Evolutionary conservation across 495 filamentous ascomycete species (phyloP).

Genomic region (Podospora tetraspora): DNA sequence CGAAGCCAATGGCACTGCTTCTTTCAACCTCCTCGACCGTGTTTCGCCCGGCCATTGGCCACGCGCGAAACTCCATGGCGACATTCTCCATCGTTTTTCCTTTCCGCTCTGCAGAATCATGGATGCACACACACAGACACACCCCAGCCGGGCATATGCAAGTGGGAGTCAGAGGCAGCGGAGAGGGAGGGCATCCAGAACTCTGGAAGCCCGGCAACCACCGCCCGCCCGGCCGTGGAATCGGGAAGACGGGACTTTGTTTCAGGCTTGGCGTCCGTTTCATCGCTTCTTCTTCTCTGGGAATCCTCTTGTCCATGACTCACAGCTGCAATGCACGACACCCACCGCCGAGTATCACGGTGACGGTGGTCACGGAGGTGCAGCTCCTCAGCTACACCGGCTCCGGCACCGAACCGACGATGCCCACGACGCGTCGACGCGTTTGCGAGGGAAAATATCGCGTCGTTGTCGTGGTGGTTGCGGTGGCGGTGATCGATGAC

Average conservation of each 20-base stretch:
- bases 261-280: conserved; percentile 14
- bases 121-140: conserved; percentile 10
- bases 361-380: conserved; percentile 2
- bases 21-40: conserved; percentile 10
- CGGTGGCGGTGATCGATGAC: neutral
- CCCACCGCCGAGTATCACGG: neutral
- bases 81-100: neutral
- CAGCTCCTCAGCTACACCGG: neutral
- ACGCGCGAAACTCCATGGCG: neutral
- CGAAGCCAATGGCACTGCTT: conserved; percentile 3
- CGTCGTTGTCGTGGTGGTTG: neutral
- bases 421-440: neutral
- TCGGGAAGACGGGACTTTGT: conserved; percentile 7
- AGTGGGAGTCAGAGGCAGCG: conserved; percentile 9
- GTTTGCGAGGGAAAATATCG: neutral
- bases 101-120: neutral
- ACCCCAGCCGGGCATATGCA: conserved; percentile 1
- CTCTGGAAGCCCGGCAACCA: neutral
- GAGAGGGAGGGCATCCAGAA: conserved; percentile 5
- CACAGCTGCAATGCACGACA: conserved; percentile 2
- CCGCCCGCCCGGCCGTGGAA: neutral
- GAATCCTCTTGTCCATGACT: conserved; percentile 2
- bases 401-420: neutral
- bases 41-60: conserved; percentile 17
- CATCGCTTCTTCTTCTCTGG: neutral